Base-by-base conservation (phyloP, 371 early-diverging fungal genomes). In the Paraphysoderma sedebokerense region DNA sequence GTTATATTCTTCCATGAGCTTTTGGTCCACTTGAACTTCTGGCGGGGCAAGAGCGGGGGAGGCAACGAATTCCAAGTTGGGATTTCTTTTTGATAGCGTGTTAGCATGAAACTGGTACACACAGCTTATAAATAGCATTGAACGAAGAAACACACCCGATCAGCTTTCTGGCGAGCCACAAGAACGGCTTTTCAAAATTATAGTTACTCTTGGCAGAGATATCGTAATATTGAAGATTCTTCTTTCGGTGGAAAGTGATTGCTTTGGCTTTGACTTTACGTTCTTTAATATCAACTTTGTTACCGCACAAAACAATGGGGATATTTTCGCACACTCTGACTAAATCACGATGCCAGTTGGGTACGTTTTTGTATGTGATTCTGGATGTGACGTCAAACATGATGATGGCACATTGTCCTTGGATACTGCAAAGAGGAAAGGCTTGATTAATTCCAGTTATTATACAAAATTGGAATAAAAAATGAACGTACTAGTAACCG, bases 141-240 rank as follows among this genome's bases (percentile, higher is more conserved):
- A 53, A 39, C 11, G 15, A 51, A 57, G 32, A 45, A 29, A 50
- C 64, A 33, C 68, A 77, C 77, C 78, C 92, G 57, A 81, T 73
- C 55, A 99, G 78, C 78, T 93, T 97, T 59, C 98, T 85, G 30
- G 98, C 92, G 54, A 99, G 80, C 89, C 92, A 90, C 57, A 98
- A 74, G 89, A 99, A 99, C 47, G 99, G 99, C 82, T 96, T 95
- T 72, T 98, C 99, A 66, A 98, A 98, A 87, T 99, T 99, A 82
- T 98, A 97, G 82, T 98, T 98, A 65, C 77, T 76, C 83, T 98
- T 99, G 64, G 99, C 99, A 57, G 87, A 85, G 61, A 99, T 97
- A 70, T 99, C 99, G 73, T 95, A 95, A 85, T 99, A 98, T 70
- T 96, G 96, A 46, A 92, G 82, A 73, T 96, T 96, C 87, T 92